Conservation (phyloP, 306 rosid genomes). For the Astragalus membranaceus region DNA sequence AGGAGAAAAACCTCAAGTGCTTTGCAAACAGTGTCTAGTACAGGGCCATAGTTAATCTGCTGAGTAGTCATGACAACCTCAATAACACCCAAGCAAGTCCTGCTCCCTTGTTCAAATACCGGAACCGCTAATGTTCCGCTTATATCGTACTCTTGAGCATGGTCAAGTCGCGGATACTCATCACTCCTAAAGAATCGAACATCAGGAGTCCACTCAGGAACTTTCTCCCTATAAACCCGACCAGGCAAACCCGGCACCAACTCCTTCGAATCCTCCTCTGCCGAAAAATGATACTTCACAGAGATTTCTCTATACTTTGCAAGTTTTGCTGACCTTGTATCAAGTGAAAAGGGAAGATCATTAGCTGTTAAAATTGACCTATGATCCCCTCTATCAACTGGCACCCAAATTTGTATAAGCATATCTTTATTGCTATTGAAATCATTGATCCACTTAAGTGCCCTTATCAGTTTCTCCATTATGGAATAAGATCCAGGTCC, state of each 20-base stretch:
- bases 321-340: conserved; percentile 48
- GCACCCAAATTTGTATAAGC: conserved; percentile 88
- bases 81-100: conserved; percentile 79
- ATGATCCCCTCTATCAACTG: conserved; percentile 58
- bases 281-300: conserved; percentile 46
- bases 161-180: conserved; percentile 69
- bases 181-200: conserved; percentile 67
- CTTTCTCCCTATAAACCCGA: conserved; percentile 63
- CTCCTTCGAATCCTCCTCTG: conserved; percentile 49
- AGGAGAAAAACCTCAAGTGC: conserved; percentile 80
- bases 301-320: conserved; percentile 64
- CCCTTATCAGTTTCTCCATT: conserved; percentile 54
- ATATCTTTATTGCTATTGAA: conserved; percentile 56
- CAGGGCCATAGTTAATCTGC: conserved; percentile 56
- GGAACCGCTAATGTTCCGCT: conserved; percentile 89
- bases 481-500: conserved; percentile 38
- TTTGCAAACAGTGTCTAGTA: conserved; percentile 71
- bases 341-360: conserved; percentile 55
- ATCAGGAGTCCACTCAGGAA: conserved; percentile 99
- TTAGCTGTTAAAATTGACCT: conserved; percentile 52
- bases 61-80: conserved; percentile 79
- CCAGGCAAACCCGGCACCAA: conserved; percentile 69
- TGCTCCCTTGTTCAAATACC: conserved; percentile 67
- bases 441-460: conserved; percentile 51
- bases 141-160: conserved; percentile 67